Conservation (phyloP, 2,329 filamentous ascomycete genomes). For the Pestalotiopsis sp. region DNA sequence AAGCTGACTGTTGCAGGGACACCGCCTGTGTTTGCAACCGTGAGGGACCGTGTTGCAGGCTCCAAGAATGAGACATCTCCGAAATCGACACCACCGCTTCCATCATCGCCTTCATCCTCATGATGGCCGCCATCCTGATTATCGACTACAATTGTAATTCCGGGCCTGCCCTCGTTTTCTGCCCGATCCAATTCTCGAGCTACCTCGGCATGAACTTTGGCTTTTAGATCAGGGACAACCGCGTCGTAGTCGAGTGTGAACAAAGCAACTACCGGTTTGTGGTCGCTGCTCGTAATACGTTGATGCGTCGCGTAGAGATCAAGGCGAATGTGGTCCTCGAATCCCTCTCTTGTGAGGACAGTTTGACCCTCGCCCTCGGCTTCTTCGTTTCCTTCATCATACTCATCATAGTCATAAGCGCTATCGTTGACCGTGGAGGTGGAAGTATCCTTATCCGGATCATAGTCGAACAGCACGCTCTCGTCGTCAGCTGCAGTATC, state of each 20-base stretch:
- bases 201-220: constrained; percentile 82
- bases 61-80: constrained; percentile 73
- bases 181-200: constrained; percentile 85
- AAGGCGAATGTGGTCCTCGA: constrained; percentile 54
- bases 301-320: constrained; percentile 86
- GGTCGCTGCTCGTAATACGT: constrained; percentile 87
- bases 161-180: constrained; percentile 87
- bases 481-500: constrained; percentile 77
- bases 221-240: constrained; percentile 82
- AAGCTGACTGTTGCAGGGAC: constrained; percentile 81
- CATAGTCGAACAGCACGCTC: constrained; percentile 85
- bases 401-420: constrained; percentile 24
- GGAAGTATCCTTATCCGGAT: constrained; percentile 72
- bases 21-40: constrained; percentile 89
- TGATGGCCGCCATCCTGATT: constrained; percentile 39
- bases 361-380: constrained; percentile 47
- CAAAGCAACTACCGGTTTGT: constrained; percentile 85
- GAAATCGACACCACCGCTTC: constrained; percentile 72
- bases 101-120: constrained; percentile 35
- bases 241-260: constrained; percentile 87
- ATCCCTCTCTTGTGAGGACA: constrained; percentile 60
- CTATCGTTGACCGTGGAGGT: constrained; percentile 42
- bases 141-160: constrained; percentile 82
- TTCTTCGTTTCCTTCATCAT: constrained; percentile 41
- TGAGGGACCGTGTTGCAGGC: constrained; percentile 68